Percentiles rank a stretch among this genome's conserved stretches.
These are phyloP conservation scores for Cajanus cajan DNA, from an alignment of 306 rosid species.

Conservation along the genomic window DNA sequence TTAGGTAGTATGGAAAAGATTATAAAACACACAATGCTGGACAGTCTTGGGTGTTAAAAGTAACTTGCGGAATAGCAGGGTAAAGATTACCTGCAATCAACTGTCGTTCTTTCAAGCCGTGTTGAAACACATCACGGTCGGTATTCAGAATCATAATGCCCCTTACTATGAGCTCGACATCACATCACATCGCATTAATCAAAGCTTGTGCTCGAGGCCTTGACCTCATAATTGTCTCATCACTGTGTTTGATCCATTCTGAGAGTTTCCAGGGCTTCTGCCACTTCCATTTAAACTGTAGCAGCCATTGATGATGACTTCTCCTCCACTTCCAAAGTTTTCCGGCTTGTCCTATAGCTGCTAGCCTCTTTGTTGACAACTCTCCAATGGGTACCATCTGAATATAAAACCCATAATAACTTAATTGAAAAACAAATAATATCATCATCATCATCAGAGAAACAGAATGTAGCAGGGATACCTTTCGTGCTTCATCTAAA, in stretches of 20 bases:
- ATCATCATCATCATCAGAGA: not conserved
- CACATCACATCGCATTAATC: slow-evolving; percentile 46
- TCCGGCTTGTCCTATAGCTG: slow-evolving; percentile 71
- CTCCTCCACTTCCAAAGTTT: slow-evolving; percentile 90
- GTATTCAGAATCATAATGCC: slow-evolving; percentile 20
- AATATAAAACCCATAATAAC: slow-evolving; percentile 33
- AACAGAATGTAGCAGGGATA: slow-evolving; percentile 22
- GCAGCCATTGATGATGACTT: slow-evolving; percentile 92
- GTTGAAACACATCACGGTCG: slow-evolving; percentile 29
- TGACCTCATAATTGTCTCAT: slow-evolving; percentile 76
- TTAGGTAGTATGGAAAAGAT: not conserved
- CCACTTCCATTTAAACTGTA: slow-evolving; percentile 94
- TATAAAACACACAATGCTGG: not conserved
- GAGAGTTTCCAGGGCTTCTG: slow-evolving; percentile 95
- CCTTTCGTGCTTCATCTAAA: slow-evolving; percentile 59
- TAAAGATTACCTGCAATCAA: slow-evolving; percentile 46
- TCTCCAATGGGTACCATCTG: slow-evolving; percentile 80
- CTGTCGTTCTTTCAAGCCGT: slow-evolving; percentile 29
- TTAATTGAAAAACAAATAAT: slow-evolving; percentile 18
- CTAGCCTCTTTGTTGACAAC: slow-evolving; percentile 65
- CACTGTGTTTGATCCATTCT: slow-evolving; percentile 87
- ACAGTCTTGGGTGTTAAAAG: slow-evolving; percentile 1
- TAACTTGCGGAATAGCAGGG: not conserved
- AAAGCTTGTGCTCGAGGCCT: slow-evolving; percentile 58
- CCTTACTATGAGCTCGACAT: slow-evolving; percentile 21